Percentiles rank a stretch among this genome's conserved stretches.
Conservation (phyloP, 345 rosid genomes). For the Rhizophora mangle region DNA sequence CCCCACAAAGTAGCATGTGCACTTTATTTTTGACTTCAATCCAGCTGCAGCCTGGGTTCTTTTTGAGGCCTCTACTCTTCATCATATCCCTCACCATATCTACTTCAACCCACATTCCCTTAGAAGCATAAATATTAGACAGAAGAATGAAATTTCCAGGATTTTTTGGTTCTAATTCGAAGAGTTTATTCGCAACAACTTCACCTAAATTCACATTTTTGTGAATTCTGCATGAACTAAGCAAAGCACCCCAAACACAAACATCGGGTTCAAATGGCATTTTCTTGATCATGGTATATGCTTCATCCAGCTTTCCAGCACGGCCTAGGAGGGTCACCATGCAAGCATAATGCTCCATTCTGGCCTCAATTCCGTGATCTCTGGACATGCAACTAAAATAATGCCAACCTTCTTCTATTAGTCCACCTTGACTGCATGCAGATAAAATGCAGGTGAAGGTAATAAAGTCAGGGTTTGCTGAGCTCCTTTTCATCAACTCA, state of each 20-base stretch:
- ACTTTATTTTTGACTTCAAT: constrained; percentile 60
- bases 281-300: constrained; percentile 50
- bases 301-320: constrained; percentile 63
- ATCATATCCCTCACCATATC: constrained; percentile 46
- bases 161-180: constrained; percentile 51
- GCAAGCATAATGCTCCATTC: constrained; percentile 74
- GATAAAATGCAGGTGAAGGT: constrained; percentile 59
- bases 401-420: constrained; percentile 48
- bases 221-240: constrained; percentile 72
- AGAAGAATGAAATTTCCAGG: constrained; percentile 62
- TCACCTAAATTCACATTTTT: constrained; percentile 60
- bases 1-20: constrained; percentile 60
- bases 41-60: constrained; percentile 82
- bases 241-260: constrained; percentile 82
- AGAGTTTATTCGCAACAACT: constrained; percentile 49
- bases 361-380: constrained; percentile 48
- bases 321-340: constrained; percentile 76
- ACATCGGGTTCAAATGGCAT: constrained; percentile 63
- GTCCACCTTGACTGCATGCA: constrained; percentile 66
- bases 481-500: constrained; percentile 46
- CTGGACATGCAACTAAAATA: constrained; percentile 50
- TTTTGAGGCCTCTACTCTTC: constrained; percentile 50
- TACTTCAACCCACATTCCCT: constrained; percentile 59
- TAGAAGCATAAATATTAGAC: constrained; percentile 65
- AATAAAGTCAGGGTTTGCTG: constrained; percentile 52